phyloP scores from a whole-genome alignment of 2,329 filamentous ascomycete species.

The Cytospora piceicola region DNA sequence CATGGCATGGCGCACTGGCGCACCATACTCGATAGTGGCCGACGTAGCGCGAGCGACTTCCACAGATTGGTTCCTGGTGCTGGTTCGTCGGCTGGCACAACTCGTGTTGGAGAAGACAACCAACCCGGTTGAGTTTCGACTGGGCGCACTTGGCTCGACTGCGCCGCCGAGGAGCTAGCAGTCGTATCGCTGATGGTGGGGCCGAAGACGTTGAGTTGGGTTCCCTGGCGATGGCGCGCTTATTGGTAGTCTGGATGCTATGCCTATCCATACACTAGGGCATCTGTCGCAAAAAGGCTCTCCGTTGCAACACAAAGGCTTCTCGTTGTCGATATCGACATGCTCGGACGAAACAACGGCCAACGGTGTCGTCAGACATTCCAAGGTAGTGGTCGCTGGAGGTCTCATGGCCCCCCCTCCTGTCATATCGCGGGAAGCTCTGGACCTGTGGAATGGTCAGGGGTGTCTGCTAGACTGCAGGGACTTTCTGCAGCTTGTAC shows the following conservation, averaged over 20 bases:
- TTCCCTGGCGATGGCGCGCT: too few species aligned
- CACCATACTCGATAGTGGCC: background rate
- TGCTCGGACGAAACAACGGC: too few species aligned
- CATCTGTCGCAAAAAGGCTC: background rate
- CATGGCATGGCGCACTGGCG: background rate
- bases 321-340: too few species aligned
- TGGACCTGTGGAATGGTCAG: background rate
- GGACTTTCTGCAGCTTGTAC: background rate
- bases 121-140: too few species aligned
- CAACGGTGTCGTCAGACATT: too few species aligned
- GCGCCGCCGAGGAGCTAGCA: conserved; percentile 8
- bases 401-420: background rate
- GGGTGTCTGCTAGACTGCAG: background rate
- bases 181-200: background rate
- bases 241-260: too few species aligned
- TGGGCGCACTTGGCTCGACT: background rate
- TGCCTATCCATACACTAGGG: too few species aligned
- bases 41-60: background rate
- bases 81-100: conserved; percentile 7
- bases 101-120: conserved; percentile 8
- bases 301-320: background rate
- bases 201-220: too few species aligned
- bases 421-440: background rate
- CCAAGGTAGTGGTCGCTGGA: too few species aligned
- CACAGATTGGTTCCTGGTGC: background rate